Base-by-base conservation (phyloP, 75 land plant species). In the Sequoia sempervirens region DNA sequence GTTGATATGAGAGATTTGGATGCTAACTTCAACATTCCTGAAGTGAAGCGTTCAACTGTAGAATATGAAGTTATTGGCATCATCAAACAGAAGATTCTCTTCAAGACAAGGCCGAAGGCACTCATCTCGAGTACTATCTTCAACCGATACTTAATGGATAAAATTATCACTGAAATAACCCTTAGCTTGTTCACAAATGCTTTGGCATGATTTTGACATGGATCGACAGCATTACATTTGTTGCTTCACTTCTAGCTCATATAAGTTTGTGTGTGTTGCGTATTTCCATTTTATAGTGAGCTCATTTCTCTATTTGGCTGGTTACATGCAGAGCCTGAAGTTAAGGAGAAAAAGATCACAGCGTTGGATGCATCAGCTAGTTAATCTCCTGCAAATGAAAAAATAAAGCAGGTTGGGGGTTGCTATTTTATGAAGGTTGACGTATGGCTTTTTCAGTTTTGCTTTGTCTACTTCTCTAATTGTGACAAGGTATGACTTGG, bases 51-150 rank as follows among this genome's bases (percentile, higher is more conserved):
- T 0, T 12, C 85, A 9, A 40, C n/a, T n/a, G 90, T 84, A 34
- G 94, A 94, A 41, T 83, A 95, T 89, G 92, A 96, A 75, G 96
- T 96, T 13, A 81, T 96, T 28, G 99, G 99, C 54, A 85, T 96
- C 56, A 90, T 95, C 66, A 88, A 94, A 6, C 96, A 96, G 9
- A 87, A 85, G 83, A 90, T 96, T 80, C 89, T 96, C 81, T 96
- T 96, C 92, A 95, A 95, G 85, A 91, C 86, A 84, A 87, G 99
- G 76, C 99, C 99, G 1, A 95, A 92, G 78, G 98, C 99, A 30
- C 89, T 96, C 43, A 95, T 96, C 73, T 91, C 98, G 43, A 92
- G 97, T 96, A 87, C 17, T 53, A 18, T 34, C n/a, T 34, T 54
- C 11, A 43, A 78, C 40, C 80, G 12, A n/a, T 45, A 45, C 30